Evolutionary conservation across 2,329 filamentous ascomycete genomes (phyloP).

Genomic region (Cytospora leucostoma): DNA sequence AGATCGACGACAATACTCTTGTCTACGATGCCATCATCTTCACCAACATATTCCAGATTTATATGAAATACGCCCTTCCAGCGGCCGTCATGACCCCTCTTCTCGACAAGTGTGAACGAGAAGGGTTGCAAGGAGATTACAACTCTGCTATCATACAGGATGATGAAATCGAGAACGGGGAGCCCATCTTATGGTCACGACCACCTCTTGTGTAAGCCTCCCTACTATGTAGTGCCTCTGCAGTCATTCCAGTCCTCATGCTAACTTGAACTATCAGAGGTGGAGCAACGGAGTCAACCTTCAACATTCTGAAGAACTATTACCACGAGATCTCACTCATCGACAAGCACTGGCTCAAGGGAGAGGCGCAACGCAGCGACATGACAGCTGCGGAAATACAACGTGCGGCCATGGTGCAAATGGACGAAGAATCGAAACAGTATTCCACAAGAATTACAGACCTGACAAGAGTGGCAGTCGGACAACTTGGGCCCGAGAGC

Average conservation of each 20-base stretch:
- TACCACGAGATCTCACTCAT: background rate
- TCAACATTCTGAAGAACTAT: background rate
- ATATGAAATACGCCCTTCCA: background rate
- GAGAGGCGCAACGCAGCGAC: too few species aligned
- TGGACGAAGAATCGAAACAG: background rate
- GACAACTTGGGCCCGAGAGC: too few species aligned
- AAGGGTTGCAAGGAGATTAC: background rate
- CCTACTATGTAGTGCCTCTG: too few species aligned
- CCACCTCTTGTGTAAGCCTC: background rate
- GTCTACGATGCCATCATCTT: background rate
- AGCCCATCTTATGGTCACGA: background rate
- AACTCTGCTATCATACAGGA: background rate
- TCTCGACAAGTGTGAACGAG: too few species aligned
- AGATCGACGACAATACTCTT: background rate
- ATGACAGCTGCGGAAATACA: background rate
- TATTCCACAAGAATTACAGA: background rate
- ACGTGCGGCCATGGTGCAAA: accelerated
- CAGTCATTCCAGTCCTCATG: background rate
- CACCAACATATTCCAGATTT: background rate
- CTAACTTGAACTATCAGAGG: background rate
- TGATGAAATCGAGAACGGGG: background rate
- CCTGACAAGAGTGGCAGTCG: too few species aligned
- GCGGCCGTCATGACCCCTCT: background rate
- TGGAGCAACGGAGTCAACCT: background rate
- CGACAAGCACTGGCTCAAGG: background rate